These are phyloP conservation scores for Debaryomyces sp. DNA, from an alignment of 1,139 yeast species.

Conservation along the genomic window DNA sequence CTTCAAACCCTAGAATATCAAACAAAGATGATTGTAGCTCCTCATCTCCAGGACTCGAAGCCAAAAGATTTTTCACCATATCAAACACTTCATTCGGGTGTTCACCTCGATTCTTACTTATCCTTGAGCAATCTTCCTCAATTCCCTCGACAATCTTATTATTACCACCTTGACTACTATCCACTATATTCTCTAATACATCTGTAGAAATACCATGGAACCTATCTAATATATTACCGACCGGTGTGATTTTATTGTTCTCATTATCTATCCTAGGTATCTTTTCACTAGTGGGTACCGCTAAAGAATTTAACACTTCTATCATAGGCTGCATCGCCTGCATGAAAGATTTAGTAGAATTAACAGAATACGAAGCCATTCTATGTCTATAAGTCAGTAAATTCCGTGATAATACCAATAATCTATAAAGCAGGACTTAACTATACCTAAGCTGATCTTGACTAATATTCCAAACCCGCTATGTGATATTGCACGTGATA, in stretches of 20 bases:
- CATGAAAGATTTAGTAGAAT: conserved; percentile 77
- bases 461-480: background rate
- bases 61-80: conserved; percentile 29
- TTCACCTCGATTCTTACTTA: conserved; percentile 31
- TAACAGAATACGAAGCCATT: conserved; percentile 47
- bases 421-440: background rate
- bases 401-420: background rate
- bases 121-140: conserved; percentile 28
- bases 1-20: conserved; percentile 83
- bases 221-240: conserved; percentile 28
- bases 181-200: conserved; percentile 32
- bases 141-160: conserved; percentile 17
- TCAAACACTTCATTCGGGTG: conserved; percentile 25
- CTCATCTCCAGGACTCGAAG: conserved; percentile 49
- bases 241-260: conserved; percentile 26
- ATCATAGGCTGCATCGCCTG: conserved; percentile 74
- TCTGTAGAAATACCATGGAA: conserved; percentile 38
- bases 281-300: conserved; percentile 24
- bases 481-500: conserved; percentile 1
- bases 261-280: conserved; percentile 40
- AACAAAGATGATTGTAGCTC: conserved; percentile 68
- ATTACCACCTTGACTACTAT: conserved; percentile 14
- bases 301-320: conserved; percentile 40
- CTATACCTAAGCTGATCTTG: background rate
- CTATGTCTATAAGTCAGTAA: background rate